phyloP scores from a whole-genome alignment of 805 yeast genomes.

The Yamadazyma takamatsuzukensis region DNA sequence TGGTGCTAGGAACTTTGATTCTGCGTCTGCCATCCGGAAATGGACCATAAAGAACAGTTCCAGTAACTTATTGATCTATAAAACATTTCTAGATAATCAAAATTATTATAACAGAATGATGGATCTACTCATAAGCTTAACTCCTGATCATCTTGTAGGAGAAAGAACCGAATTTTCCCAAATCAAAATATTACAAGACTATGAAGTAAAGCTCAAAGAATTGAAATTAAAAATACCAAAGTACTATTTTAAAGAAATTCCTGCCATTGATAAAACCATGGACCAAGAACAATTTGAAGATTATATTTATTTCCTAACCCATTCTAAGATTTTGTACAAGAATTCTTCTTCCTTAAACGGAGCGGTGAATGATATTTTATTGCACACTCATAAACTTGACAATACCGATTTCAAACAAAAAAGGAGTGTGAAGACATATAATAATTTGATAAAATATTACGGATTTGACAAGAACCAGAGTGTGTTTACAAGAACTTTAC shows the following conservation, averaged over 20 bases:
- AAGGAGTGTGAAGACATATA: slow-evolving; percentile 35
- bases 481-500: slow-evolving; percentile 35
- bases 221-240: slow-evolving; percentile 17
- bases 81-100: slow-evolving; percentile 25
- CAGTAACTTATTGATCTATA: slow-evolving; percentile 15
- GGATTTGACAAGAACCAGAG: slow-evolving; percentile 39
- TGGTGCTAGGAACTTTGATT: slow-evolving; percentile 23
- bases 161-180: slow-evolving; percentile 12
- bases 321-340: slow-evolving; percentile 26
- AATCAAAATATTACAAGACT: slow-evolving; percentile 15
- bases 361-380: slow-evolving; percentile 32
- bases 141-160: slow-evolving; percentile 27
- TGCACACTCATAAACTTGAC: slow-evolving; percentile 34
- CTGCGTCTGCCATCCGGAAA: slow-evolving; percentile 19
- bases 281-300: slow-evolving; percentile 26
- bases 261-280: slow-evolving; percentile 27
- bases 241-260: slow-evolving; percentile 27
- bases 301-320: slow-evolving; percentile 35
- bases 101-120: slow-evolving; percentile 30
- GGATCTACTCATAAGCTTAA: slow-evolving; percentile 24
- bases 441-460: slow-evolving; percentile 36
- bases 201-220: slow-evolving; percentile 9
- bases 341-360: slow-evolving; percentile 34
- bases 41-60: slow-evolving; percentile 22
- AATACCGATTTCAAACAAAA: slow-evolving; percentile 25